phyloP scores from a whole-genome alignment of 2,329 filamentous ascomycete species.

The Gnomoniopsis smithogilvyi region DNA sequence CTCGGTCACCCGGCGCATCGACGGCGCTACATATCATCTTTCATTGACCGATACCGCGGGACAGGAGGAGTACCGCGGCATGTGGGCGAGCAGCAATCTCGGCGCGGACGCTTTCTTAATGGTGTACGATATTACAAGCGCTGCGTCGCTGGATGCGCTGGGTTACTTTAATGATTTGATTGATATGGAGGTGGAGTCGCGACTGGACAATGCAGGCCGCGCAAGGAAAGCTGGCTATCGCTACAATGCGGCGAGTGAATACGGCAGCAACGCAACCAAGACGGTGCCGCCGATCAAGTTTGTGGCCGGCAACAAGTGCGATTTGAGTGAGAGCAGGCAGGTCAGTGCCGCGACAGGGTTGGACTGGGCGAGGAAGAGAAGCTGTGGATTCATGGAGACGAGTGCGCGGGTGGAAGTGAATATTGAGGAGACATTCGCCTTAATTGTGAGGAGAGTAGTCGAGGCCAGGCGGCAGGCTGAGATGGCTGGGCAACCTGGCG shows the following conservation, averaged over 20 bases:
- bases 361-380: constrained; percentile 70
- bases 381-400: constrained; percentile 88
- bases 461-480: constrained; percentile 53
- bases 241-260: constrained; percentile 26
- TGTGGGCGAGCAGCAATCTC: constrained; percentile 79
- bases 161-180: constrained; percentile 81
- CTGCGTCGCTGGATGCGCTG: constrained; percentile 65
- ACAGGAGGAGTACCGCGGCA: constrained; percentile 86
- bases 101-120: constrained; percentile 79
- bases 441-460: constrained; percentile 60
- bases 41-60: constrained; percentile 79
- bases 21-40: constrained; percentile 77
- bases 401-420: constrained; percentile 81
- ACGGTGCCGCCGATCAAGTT: constrained; percentile 75
- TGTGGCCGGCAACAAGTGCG: constrained; percentile 83
- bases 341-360: constrained; percentile 69
- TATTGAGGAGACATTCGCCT: constrained; percentile 83
- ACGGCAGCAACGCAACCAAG: constrained; percentile 36
- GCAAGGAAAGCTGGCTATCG: constrained; percentile 43
- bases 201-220: constrained; percentile 58
- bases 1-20: constrained; percentile 74
- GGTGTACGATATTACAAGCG: constrained; percentile 81
- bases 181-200: constrained; percentile 74
- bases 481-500: constrained; percentile 38
- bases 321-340: constrained; percentile 66